Evolutionary conservation across 1,284 basidiomycete species (phyloP).

Genomic region (Boletellus dicymbophilus): DNA sequence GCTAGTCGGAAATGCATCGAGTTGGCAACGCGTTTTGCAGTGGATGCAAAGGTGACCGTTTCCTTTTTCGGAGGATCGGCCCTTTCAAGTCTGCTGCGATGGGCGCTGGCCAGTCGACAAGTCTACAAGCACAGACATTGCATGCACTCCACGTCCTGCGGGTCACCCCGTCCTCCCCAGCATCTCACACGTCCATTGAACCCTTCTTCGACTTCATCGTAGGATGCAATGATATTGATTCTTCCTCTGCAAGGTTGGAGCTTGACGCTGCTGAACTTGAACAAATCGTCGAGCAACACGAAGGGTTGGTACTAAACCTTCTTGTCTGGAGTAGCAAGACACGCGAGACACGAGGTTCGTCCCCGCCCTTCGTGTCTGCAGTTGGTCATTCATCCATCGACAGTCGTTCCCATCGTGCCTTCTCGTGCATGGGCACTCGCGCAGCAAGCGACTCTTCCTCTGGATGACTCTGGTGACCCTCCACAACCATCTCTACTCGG

Average conservation of each 20-base stretch:
- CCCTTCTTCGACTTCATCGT: slow-evolving; percentile 98
- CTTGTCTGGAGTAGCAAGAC: slow-evolving; percentile 93
- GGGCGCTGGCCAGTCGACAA: slow-evolving; percentile 75
- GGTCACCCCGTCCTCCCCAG: slow-evolving; percentile 86
- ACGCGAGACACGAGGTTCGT: slow-evolving; percentile 79
- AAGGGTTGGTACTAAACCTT: slow-evolving; percentile 77
- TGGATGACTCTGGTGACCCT: slow-evolving; percentile 38
- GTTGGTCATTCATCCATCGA: slow-evolving; percentile 3
- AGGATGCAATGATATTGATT: slow-evolving; percentile 76
- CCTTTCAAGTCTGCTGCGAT: slow-evolving; percentile 37
- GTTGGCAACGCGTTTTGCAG: no score
- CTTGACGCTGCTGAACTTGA: slow-evolving; percentile 79
- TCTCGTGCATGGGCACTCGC: slow-evolving; percentile 80
- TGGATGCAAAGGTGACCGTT: no score
- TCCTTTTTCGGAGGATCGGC: background rate
- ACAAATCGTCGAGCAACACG: slow-evolving; percentile 83
- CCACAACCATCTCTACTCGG: slow-evolving; percentile 83
- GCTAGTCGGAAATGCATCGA: no score
- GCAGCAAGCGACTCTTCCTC: slow-evolving; percentile 37
- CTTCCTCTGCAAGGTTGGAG: slow-evolving; percentile 52
- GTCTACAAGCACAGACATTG: slow-evolving; percentile 50
- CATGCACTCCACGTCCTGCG: slow-evolving; percentile 84
- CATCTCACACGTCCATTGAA: slow-evolving; percentile 84
- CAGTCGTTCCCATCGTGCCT: slow-evolving; percentile 85
- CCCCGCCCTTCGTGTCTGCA: background rate